phyloP scores from a whole-genome alignment of 768 basidiomycete species.

The Psilocybe cubensis region DNA sequence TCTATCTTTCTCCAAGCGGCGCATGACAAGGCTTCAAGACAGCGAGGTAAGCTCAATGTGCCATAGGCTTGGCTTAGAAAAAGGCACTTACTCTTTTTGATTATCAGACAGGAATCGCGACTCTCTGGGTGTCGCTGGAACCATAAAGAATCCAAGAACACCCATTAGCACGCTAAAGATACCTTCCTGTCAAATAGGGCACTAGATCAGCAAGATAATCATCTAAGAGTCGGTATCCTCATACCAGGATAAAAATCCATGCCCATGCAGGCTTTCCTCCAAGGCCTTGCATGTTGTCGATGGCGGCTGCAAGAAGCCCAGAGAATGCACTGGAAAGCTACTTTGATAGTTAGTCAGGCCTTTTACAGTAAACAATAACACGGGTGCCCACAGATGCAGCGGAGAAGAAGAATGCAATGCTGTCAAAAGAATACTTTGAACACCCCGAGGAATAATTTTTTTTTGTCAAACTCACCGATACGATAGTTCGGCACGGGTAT shows the following conservation, averaged over 20 bases:
- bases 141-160: conserved; percentile 10
- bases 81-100: conserved; percentile 30
- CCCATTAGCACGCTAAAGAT: conserved; percentile 12
- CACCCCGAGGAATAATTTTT: neutral
- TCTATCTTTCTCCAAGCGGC: conserved; percentile 33
- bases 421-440: conserved; percentile 15
- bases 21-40: conserved; percentile 23
- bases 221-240: neutral
- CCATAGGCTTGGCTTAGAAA: neutral
- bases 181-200: conserved; percentile 3
- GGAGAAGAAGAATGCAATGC: conserved; percentile 44
- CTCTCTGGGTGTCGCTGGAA: conserved; percentile 14
- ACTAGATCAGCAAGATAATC: neutral
- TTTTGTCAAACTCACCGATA: conserved; percentile 25
- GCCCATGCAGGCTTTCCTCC: conserved; percentile 60
- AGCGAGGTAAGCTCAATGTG: neutral
- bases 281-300: conserved; percentile 56
- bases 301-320: conserved; percentile 64
- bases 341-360: neutral
- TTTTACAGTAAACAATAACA: neutral
- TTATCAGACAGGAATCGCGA: conserved; percentile 23
- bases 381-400: conserved; percentile 34
- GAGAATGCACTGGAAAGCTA: conserved; percentile 63
- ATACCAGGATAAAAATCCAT: conserved; percentile 36
- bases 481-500: conserved; percentile 36